These are phyloP conservation scores for Epichloe aotearoae DNA, from an alignment of 2,329 filamentous ascomycete genomes.

Conservation along the genomic window DNA sequence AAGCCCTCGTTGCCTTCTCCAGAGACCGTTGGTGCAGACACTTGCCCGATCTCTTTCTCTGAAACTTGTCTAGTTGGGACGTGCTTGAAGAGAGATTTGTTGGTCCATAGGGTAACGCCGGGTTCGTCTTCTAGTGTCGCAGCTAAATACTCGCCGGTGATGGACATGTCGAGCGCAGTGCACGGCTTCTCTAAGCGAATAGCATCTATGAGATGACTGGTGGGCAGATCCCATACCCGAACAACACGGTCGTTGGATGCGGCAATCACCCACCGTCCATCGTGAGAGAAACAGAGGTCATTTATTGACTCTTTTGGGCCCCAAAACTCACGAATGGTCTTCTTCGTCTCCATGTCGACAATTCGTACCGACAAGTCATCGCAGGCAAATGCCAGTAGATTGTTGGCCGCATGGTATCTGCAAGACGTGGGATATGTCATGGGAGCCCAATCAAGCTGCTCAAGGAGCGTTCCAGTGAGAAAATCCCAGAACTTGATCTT, in stretches of 20 bases:
- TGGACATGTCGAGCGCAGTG: slow-evolving; percentile 75
- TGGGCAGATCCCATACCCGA: slow-evolving; percentile 89
- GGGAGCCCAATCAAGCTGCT: slow-evolving; percentile 69
- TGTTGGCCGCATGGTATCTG: slow-evolving; percentile 69
- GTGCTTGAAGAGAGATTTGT: slow-evolving; percentile 80
- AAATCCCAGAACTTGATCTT: slow-evolving; percentile 98
- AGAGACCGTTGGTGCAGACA: slow-evolving; percentile 60
- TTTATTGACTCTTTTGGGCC: slow-evolving; percentile 61
- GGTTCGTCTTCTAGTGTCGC: slow-evolving; percentile 71
- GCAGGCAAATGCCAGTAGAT: slow-evolving; percentile 78
- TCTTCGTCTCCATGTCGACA: slow-evolving; percentile 80
- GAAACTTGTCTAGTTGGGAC: slow-evolving; percentile 76
- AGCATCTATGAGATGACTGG: slow-evolving; percentile 87
- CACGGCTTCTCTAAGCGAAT: slow-evolving; percentile 70
- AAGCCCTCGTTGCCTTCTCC: slow-evolving; percentile 68
- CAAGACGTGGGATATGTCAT: slow-evolving; percentile 65
- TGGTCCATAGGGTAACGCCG: slow-evolving; percentile 93
- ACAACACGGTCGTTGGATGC: slow-evolving; percentile 69
- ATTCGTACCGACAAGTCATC: slow-evolving; percentile 80
- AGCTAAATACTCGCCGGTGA: slow-evolving; percentile 86
- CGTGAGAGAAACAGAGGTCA: slow-evolving; percentile 79
- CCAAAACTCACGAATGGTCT: slow-evolving; percentile 86
- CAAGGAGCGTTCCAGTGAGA: slow-evolving; percentile 60
- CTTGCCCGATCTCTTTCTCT: slow-evolving; percentile 55
- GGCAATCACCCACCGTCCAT: slow-evolving; percentile 87